These are phyloP conservation scores for Diplodia scrobiculata DNA, from an alignment of 2,329 filamentous ascomycete genomes.

Conservation along the genomic window DNA sequence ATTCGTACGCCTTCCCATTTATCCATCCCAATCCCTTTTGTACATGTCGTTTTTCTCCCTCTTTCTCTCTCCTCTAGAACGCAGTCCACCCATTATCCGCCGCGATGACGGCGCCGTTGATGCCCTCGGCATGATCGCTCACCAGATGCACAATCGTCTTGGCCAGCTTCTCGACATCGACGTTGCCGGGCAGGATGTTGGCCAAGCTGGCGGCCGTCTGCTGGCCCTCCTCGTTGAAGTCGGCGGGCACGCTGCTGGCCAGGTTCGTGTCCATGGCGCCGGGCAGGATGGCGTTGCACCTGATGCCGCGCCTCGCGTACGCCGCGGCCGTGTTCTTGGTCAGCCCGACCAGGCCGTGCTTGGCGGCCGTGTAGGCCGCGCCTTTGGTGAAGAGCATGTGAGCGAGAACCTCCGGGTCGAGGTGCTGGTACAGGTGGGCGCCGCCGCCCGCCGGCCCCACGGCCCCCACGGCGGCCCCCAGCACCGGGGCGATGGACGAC, in stretches of 20 bases:
- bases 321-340: constrained; percentile 54
- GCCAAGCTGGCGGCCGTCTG: constrained; percentile 29
- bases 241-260: constrained; percentile 45
- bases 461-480: constrained; percentile 27
- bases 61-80: background rate
- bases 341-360: constrained; percentile 51
- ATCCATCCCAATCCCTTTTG: too few species aligned
- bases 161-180: constrained; percentile 39
- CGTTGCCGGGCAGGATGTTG: constrained; percentile 32
- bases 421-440: constrained; percentile 28
- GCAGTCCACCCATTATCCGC: constrained; percentile 28
- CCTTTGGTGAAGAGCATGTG: constrained; percentile 36
- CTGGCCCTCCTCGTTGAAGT: constrained; percentile 38
- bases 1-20: too few species aligned
- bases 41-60: too few species aligned
- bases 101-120: constrained; percentile 39
- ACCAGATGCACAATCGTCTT: constrained; percentile 40
- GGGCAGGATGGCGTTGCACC: constrained; percentile 52
- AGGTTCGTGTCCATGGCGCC: constrained; percentile 52
- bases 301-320: constrained; percentile 50
- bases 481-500: constrained; percentile 10
- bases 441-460: background rate
- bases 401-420: constrained; percentile 28
- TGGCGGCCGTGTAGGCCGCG: constrained; percentile 52
- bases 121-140: constrained; percentile 38